phyloP scores from a whole-genome alignment of 139 green algal genomes.

The Monoraphidium neglectum region DNA sequence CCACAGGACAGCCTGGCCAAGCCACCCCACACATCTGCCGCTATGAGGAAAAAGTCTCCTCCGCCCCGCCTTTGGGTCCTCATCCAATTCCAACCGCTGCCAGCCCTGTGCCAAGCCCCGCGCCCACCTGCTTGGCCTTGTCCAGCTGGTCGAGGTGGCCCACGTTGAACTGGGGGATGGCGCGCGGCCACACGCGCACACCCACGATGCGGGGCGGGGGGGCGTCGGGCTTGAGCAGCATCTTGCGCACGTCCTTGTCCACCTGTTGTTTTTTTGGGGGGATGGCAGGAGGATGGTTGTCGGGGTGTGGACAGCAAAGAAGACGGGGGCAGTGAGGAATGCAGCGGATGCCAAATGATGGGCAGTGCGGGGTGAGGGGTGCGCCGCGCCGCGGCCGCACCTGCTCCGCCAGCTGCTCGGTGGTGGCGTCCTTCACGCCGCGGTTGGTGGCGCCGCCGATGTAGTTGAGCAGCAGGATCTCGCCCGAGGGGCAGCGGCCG shows the following conservation, averaged over 20 bases:
- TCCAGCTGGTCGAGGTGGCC: slow-evolving; percentile 77
- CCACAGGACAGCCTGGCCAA: too few relatives aligned
- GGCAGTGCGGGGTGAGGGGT: neutral
- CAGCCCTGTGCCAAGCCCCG: too few relatives aligned
- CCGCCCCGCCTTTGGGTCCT: too few relatives aligned
- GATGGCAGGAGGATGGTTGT: neutral
- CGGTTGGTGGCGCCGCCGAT: slow-evolving; percentile 95
- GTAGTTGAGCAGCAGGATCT: slow-evolving; percentile 94
- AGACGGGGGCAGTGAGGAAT: too few relatives aligned
- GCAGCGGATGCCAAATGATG: slow-evolving; percentile 1
- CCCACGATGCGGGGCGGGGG: slow-evolving; percentile 78
- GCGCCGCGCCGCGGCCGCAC: neutral
- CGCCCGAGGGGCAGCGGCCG: slow-evolving; percentile 53
- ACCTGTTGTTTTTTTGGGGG: slow-evolving; percentile 76
- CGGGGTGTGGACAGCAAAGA: too few relatives aligned
- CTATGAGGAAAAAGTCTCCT: too few relatives aligned
- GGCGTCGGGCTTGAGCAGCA: slow-evolving; percentile 91
- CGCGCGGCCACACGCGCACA: slow-evolving; percentile 90
- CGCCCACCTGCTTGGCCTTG: slow-evolving; percentile 28
- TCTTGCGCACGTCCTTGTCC: slow-evolving; percentile 93
- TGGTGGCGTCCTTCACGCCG: slow-evolving; percentile 64
- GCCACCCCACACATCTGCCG: too few relatives aligned
- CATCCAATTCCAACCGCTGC: too few relatives aligned
- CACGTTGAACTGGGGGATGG: slow-evolving; percentile 99
- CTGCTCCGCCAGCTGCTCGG: too few relatives aligned